Percentiles rank a stretch among this genome's conserved stretches.
These are phyloP conservation scores for Syzygium malaccense DNA, from an alignment of 441 rosid species.

Conservation along the genomic window DNA sequence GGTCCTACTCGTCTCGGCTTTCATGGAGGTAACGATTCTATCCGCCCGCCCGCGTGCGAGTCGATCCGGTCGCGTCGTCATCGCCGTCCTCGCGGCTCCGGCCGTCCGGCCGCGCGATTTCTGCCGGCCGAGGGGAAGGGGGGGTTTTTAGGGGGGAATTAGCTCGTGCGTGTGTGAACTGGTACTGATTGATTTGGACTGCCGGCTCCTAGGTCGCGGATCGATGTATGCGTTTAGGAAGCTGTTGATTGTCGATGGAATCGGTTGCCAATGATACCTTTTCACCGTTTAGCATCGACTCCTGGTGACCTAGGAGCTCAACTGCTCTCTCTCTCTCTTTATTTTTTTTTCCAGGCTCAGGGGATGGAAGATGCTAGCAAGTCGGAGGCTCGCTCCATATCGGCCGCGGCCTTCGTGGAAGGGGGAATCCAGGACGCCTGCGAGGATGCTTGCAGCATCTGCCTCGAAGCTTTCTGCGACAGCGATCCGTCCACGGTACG, in stretches of 20 bases:
- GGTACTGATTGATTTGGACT: background rate
- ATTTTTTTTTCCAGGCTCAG: constrained; percentile 4
- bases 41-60: background rate
- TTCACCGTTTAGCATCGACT: background rate
- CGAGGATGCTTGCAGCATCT: constrained; percentile 95
- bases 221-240: background rate
- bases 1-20: background rate
- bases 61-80: background rate
- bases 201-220: background rate
- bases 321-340: background rate
- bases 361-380: constrained; percentile 43
- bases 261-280: background rate
- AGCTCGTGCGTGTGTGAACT: background rate
- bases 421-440: constrained; percentile 96
- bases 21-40: background rate
- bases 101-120: background rate
- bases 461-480: constrained; percentile 78
- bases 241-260: background rate
- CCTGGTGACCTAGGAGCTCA: background rate
- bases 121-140: background rate
- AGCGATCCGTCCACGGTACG: constrained; percentile 81
- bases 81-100: background rate
- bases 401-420: constrained; percentile 96
- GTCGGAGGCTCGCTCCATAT: constrained; percentile 59
- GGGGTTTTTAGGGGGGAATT: background rate